A percentile compares a stretch with the other conserved stretches of the same genome.
Evolutionary conservation across 495 filamentous ascomycete species (phyloP).

Genomic region (Bacidia gigantensis): DNA sequence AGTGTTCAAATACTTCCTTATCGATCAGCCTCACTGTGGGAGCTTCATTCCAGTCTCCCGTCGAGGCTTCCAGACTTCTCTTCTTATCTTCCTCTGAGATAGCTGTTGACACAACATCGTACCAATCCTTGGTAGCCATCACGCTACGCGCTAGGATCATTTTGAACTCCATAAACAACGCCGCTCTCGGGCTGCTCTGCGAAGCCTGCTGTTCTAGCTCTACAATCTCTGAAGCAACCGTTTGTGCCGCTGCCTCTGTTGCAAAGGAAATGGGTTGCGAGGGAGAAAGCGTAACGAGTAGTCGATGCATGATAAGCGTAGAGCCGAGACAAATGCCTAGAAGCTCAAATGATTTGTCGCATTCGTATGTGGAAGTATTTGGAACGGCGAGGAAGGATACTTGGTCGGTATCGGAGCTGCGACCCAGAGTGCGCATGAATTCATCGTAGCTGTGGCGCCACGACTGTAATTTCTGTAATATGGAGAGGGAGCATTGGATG

Average conservation of each 20-base stretch:
- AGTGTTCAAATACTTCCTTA: conserved; percentile 6
- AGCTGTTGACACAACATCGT: conserved; percentile 1
- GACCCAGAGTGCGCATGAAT: not conserved
- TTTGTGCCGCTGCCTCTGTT: conserved; percentile 6
- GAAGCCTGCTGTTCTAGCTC: not conserved
- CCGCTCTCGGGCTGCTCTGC: conserved; percentile 4
- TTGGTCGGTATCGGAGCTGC: not conserved
- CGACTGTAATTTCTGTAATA: not conserved
- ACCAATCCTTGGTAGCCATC: too few relatives aligned
- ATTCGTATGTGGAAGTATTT: too few relatives aligned
- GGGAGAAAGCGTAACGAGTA: conserved; percentile 3
- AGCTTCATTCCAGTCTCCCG: not conserved
- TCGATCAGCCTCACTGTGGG: not conserved
- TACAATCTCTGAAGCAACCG: conserved; percentile 1
- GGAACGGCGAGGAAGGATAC: not conserved
- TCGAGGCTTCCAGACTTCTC: not conserved
- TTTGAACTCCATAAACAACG: conserved; percentile 9
- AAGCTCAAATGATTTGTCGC: conserved; percentile 4
- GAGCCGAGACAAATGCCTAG: conserved; percentile 5
- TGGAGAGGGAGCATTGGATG: not conserved
- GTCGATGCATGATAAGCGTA: not conserved
- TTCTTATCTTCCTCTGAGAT: not conserved
- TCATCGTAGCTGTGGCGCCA: not conserved
- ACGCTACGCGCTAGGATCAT: not conserved
- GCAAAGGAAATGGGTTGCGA: not conserved